phyloP scores from a whole-genome alignment of 352 stramenopile species.

The Aphanomyces astaci region DNA sequence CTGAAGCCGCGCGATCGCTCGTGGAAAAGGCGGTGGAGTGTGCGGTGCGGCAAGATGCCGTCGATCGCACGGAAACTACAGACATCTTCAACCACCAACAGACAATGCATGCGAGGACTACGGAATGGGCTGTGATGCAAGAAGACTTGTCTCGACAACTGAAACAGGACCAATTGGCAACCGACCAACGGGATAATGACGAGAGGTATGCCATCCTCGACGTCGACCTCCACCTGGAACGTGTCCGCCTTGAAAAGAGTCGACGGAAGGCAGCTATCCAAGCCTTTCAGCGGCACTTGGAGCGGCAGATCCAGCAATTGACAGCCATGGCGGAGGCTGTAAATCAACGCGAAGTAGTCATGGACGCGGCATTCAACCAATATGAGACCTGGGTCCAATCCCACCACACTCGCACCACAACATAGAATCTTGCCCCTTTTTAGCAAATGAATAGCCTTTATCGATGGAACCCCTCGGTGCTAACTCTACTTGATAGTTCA shows the following conservation, averaged over 20 bases:
- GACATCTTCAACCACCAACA: background rate
- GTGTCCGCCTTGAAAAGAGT: background rate
- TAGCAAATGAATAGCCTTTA: too few species aligned
- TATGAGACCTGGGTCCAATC: constrained; percentile 25
- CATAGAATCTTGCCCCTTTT: too few species aligned
- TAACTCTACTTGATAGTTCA: too few species aligned
- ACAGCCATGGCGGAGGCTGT: constrained; percentile 38
- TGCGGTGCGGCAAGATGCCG: background rate
- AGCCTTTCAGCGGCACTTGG: constrained; percentile 40
- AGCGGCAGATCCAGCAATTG: constrained; percentile 54
- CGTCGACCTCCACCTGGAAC: background rate
- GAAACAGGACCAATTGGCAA: too few species aligned
- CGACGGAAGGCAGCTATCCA: constrained; percentile 53
- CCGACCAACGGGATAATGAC: too few species aligned
- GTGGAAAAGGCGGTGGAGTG: constrained; percentile 2
- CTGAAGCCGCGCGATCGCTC: background rate
- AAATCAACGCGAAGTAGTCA: constrained; percentile 36
- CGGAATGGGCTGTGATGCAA: background rate
- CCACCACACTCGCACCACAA: too few species aligned
- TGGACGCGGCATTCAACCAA: constrained; percentile 53
- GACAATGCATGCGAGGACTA: background rate
- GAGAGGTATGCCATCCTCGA: too few species aligned
- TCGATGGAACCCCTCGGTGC: too few species aligned
- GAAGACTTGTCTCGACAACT: too few species aligned
- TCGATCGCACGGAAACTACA: background rate